Conservation (phyloP, 1,284 basidiomycete genomes). For the Ustilago nuda region DNA sequence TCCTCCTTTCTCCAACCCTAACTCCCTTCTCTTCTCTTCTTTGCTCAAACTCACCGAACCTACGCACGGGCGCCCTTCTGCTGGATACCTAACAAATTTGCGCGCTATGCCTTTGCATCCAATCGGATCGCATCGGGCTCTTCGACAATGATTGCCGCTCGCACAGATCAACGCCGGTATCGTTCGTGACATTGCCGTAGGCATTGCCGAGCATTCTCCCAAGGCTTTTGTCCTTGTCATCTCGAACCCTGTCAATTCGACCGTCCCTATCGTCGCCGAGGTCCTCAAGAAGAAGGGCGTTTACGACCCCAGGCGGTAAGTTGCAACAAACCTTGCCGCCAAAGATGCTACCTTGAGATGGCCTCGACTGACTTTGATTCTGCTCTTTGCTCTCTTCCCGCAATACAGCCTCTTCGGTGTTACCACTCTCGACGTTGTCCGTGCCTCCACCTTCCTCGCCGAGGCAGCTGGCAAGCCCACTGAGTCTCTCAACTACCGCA, state of each 20-base stretch:
- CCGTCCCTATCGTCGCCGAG: conserved; percentile 93
- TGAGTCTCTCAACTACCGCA: conserved; percentile 72
- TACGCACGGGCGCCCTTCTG: conserved; percentile 69
- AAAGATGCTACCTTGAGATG: too few relatives aligned
- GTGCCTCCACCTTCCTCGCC: conserved; percentile 92
- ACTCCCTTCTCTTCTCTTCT: not conserved
- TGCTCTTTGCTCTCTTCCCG: too few relatives aligned
- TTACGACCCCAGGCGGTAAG: conserved; percentile 79
- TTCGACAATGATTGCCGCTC: not conserved
- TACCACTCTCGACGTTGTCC: conserved; percentile 96
- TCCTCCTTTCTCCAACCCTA: too few relatives aligned
- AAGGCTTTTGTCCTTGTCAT: conserved; percentile 96
- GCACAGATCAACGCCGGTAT: conserved; percentile 96
- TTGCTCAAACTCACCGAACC: conserved; percentile 16
- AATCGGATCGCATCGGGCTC: not conserved
- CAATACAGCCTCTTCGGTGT: conserved; percentile 82
- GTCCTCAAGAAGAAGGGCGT: conserved; percentile 74
- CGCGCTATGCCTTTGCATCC: not conserved
- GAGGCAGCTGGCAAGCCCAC: conserved; percentile 80
- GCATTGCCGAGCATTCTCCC: conserved; percentile 84
- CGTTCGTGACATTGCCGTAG: conserved; percentile 89
- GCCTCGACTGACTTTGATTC: too few relatives aligned
- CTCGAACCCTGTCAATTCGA: conserved; percentile 95
- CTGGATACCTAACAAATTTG: conserved; percentile 15
- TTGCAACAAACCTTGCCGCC: conserved; percentile 30